A percentile compares a stretch with the other conserved stretches of the same genome.
Conservation (phyloP, 2,329 filamentous ascomycete genomes). For the Chrysosphaeria jannelii region DNA sequence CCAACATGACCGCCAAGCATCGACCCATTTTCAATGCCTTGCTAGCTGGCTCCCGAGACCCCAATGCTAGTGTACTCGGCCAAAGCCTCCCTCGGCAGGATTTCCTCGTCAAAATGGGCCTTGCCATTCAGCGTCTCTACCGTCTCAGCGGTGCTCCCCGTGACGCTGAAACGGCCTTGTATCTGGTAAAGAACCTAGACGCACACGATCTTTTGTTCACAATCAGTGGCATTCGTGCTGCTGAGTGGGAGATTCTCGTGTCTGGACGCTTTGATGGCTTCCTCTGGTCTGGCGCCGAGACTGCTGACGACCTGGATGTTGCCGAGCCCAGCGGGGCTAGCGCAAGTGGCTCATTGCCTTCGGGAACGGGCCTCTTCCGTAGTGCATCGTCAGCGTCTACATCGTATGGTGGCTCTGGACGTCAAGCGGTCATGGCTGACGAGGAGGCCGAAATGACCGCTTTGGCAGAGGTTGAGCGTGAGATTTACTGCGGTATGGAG, state of each 20-base stretch:
- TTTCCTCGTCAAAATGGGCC: constrained; percentile 41
- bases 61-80: too few relatives aligned
- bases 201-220: constrained; percentile 72
- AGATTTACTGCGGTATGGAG: constrained; percentile 88
- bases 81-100: constrained; percentile 43
- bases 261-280: constrained; percentile 91
- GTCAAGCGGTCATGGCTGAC: constrained; percentile 51
- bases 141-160: constrained; percentile 41
- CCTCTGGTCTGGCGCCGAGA: constrained; percentile 76
- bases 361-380: too few relatives aligned
- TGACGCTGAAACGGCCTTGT: constrained; percentile 64
- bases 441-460: constrained; percentile 83
- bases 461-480: constrained; percentile 68
- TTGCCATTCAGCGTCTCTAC: constrained; percentile 64
- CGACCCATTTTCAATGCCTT: constrained; percentile 60
- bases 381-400: neutral
- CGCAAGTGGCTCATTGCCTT: constrained; percentile 8
- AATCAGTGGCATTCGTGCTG: constrained; percentile 57
- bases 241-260: constrained; percentile 90
- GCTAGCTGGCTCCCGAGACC: constrained; percentile 26
- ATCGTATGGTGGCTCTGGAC: constrained; percentile 7
- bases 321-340: constrained; percentile 9
- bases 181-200: constrained; percentile 51
- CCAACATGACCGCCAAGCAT: constrained; percentile 47
- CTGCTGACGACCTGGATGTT: constrained; percentile 16